Evolutionary conservation across 345 rosid species (phyloP), one percentile per base, ranked within the genome.

Genomic region (Adansonia digitata): DNA sequence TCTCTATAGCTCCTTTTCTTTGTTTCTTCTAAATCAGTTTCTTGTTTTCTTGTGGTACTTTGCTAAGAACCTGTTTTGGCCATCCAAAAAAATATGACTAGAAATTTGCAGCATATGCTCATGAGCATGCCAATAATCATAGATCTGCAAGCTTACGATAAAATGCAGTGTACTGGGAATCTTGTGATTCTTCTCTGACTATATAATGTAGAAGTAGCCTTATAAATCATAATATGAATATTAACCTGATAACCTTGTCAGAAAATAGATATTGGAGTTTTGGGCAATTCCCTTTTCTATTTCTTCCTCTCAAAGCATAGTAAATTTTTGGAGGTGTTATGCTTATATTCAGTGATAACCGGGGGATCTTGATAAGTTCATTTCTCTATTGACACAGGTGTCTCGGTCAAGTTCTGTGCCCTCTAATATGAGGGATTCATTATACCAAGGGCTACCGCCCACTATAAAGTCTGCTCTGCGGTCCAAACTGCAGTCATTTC

Each of bases 321-420:
- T 18, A 57, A 26, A 57, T 12, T 4, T 22, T 13, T 71, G 13
- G 20, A 22, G 20, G 63, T n/a, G 31, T 14, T 56, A 2, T 72
- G 20, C 35, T 40, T 68, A 5, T 46, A 67, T 45, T 26, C 7
- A 46, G 14, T 18, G 29, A 27, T 13, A 48, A 10, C 34, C 0
- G 7, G 42, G 43, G 39, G 15, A 1, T 59, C 77, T 61, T 72
- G 17, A 73, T 78, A 64, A 51, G 69, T 77, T 64, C 62, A 65
- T 53, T 22, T 39, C 45, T 73, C 59, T 69, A 74, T 77, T 34
- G 74, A 74, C 77, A 61, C 81, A 95, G 99, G 99, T 92, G 66
- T 89, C 99, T 46, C 91, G 98, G 74, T 88, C 99, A 77, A 90
- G 97, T 81, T 91, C 97, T 42, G 89, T 95, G 79, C 99, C 98